Conservation (phyloP, 2,329 filamentous ascomycete genomes). For the Thelonectria discophora region DNA sequence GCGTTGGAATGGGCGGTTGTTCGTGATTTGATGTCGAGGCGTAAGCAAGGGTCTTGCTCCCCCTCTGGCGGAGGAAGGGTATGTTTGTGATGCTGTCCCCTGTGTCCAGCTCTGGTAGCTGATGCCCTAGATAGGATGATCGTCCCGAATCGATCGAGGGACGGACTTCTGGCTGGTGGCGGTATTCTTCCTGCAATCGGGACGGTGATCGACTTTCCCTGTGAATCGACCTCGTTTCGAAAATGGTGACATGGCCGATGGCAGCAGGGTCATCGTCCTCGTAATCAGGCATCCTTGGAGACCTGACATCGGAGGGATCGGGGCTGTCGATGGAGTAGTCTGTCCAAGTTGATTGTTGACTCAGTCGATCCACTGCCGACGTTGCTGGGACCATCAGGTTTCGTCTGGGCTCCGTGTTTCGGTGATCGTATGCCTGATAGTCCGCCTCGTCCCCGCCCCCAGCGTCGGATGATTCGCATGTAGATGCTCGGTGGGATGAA, state of each 20-base stretch:
- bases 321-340: constrained; percentile 66
- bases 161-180: constrained; percentile 35
- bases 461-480: constrained; percentile 52
- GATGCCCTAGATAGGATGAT: constrained; percentile 47
- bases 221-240: constrained; percentile 43
- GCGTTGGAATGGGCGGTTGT: constrained; percentile 59
- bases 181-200: constrained; percentile 34
- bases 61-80: constrained; percentile 53
- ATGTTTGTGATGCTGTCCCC: constrained; percentile 58
- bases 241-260: constrained; percentile 47
- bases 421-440: constrained; percentile 39
- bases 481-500: constrained; percentile 50
- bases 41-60: constrained; percentile 42
- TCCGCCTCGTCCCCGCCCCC: constrained; percentile 43
- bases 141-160: constrained; percentile 40
- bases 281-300: constrained; percentile 42
- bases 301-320: constrained; percentile 49
- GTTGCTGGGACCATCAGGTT: constrained; percentile 59
- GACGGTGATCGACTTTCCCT: constrained; percentile 37
- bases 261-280: constrained; percentile 41
- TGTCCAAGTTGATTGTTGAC: constrained; percentile 68
- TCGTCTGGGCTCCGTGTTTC: constrained; percentile 51
- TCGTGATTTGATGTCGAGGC: constrained; percentile 58
- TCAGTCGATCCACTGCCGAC: constrained; percentile 57
- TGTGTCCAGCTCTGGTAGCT: constrained; percentile 61